A percentile compares a stretch with the other conserved stretches of the same genome.
phyloP scores from a whole-genome alignment of 2,329 filamentous ascomycete genomes.

The Clarireedia monteithiana region DNA sequence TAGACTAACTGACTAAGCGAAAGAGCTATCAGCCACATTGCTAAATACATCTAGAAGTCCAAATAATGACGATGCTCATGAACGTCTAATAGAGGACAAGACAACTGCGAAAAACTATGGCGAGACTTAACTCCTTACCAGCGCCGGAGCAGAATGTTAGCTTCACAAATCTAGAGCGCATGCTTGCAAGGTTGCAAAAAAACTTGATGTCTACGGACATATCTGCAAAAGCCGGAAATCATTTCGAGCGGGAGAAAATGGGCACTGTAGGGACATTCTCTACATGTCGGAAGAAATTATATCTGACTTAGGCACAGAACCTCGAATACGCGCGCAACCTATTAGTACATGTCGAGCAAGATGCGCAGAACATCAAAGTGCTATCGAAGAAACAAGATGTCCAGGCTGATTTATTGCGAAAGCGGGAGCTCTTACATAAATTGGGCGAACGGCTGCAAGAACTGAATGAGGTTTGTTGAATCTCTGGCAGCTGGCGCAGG shows the following conservation, averaged over 20 bases:
- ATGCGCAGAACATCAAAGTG: slow-evolving; percentile 51
- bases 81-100: not conserved
- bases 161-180: slow-evolving; percentile 46
- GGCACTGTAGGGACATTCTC: slow-evolving; percentile 36
- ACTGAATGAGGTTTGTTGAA: slow-evolving; percentile 48
- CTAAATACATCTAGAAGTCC: not conserved
- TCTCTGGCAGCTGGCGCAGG: not conserved
- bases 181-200: slow-evolving; percentile 59
- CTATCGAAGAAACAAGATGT: slow-evolving; percentile 50
- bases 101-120: slow-evolving; percentile 17
- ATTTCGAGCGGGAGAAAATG: slow-evolving; percentile 56
- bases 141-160: slow-evolving; percentile 16
- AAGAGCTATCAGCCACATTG: not conserved
- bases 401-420: slow-evolving; percentile 55
- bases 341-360: slow-evolving; percentile 64
- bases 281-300: not conserved
- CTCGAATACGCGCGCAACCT: slow-evolving; percentile 63
- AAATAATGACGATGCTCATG: not conserved
- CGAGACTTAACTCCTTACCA: slow-evolving; percentile 18
- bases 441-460: slow-evolving; percentile 61
- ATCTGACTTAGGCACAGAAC: slow-evolving; percentile 43
- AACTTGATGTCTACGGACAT: slow-evolving; percentile 55
- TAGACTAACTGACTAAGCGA: no score
- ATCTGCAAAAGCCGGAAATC: slow-evolving; percentile 48
- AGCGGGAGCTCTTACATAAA: slow-evolving; percentile 58